Conservation (phyloP, 495 filamentous ascomycete species). For the Corynascus novoguineensis region DNA sequence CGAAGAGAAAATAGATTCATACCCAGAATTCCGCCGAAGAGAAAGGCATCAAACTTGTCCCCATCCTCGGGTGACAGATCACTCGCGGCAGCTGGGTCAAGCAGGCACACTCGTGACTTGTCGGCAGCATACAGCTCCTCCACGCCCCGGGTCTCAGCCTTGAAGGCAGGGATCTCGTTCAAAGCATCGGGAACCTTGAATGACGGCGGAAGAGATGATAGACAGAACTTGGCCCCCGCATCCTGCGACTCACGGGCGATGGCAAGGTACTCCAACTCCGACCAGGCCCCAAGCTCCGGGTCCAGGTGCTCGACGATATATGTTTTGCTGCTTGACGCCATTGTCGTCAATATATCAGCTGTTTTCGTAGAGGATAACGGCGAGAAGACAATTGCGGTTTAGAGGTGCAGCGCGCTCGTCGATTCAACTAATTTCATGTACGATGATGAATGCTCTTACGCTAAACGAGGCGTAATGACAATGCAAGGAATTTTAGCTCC, state of each 20-base stretch:
- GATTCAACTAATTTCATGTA: too few species aligned
- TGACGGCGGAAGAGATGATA: conserved; percentile 71
- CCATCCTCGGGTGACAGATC: conserved; percentile 82
- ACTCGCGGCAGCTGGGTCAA: conserved; percentile 76
- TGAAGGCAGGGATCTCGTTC: conserved; percentile 53
- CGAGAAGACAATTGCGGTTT: too few species aligned
- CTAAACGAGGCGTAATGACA: not conserved
- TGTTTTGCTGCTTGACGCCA: conserved; percentile 42
- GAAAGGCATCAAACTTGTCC: conserved; percentile 76
- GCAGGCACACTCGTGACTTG: conserved; percentile 67
- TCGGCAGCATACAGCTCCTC: conserved; percentile 67
- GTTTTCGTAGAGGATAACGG: too few species aligned
- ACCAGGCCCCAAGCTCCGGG: conserved; percentile 91
- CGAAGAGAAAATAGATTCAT: conserved; percentile 36
- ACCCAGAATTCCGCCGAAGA: conserved; percentile 97
- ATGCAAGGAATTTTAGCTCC: conserved; percentile 9
- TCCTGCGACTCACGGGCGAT: conserved; percentile 75
- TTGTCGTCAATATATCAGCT: too few species aligned
- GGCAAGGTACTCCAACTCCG: conserved; percentile 77
- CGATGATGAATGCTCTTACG: too few species aligned
- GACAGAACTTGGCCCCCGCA: conserved; percentile 62
- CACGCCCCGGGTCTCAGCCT: conserved; percentile 64
- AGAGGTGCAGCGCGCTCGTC: too few species aligned
- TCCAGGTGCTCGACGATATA: conserved; percentile 93
- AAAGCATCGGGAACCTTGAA: conserved; percentile 64